Base-by-base conservation (phyloP, 495 filamentous ascomycete species). In the Collariella sp. region DNA sequence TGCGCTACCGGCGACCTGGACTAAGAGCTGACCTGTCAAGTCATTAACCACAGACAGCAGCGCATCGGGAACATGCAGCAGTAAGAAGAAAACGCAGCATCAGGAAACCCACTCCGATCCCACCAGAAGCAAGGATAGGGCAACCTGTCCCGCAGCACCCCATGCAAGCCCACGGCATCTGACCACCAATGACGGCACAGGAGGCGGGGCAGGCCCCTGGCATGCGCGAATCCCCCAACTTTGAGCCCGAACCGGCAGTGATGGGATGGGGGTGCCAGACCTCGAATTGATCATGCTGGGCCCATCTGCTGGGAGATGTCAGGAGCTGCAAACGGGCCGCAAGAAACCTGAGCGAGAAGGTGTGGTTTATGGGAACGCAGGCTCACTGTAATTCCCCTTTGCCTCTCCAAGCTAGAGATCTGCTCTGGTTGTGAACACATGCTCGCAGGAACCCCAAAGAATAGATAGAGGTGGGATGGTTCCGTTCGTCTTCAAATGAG, bases 131-230 rank as follows among this genome's bases (percentile, higher is more conserved):
- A 43, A 54, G 55, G 55, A 55, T 58, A 42, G 44, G 42, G 38
- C 41, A 54, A 35, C 50, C 34, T 45, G 34, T 33, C 56, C 49
- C 50, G 48, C 49, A 31, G 22, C 22, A 12, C 34, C 54, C 36
- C 62, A 34, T 58, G 48, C 47, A 36, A 40, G 45, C 33, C 45
- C 31, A 46, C 39, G 36, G 42, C 47, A 55, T 18, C 29, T 40
- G 12, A 26, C 3, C 2, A 20, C 62, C 62, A 62, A 65, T 62
- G 48, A 36, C 52, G 60, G 60, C 57, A 62, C 49, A 51, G 46
- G 5, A 40, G 18, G 46, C 44, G 59, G 59, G 49, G 40, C 42
- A 42, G 23, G 34, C 35, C 53, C 59, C 43, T 62, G 46, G 45
- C 41, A 13, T 9, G 22, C 35, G 31, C 31, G 29, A 36, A 47